Conservation (phyloP, 768 basidiomycete genomes). For the Lentinula sp. region DNA sequence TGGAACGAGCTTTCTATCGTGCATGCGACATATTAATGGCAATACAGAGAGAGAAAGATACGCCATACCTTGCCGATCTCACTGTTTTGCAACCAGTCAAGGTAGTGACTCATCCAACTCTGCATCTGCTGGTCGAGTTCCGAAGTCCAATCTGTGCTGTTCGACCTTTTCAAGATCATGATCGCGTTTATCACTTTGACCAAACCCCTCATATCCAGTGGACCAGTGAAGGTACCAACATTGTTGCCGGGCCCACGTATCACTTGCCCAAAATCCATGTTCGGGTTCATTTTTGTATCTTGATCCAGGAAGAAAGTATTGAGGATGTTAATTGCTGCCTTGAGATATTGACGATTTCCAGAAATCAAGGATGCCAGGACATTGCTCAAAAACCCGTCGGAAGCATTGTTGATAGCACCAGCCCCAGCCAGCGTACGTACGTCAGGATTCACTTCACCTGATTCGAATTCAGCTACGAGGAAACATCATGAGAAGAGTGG, state of each 20-base stretch:
- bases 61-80: slow-evolving; percentile 27
- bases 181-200: slow-evolving; percentile 45
- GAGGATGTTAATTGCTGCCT: slow-evolving; percentile 30
- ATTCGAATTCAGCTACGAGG: not conserved
- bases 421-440: slow-evolving; percentile 38
- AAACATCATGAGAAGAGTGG: not conserved
- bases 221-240: slow-evolving; percentile 45
- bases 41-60: not conserved
- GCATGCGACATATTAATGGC: not conserved
- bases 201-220: slow-evolving; percentile 46
- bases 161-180: slow-evolving; percentile 28
- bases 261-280: slow-evolving; percentile 49
- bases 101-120: slow-evolving; percentile 37
- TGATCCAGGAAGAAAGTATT: slow-evolving; percentile 41
- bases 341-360: slow-evolving; percentile 25
- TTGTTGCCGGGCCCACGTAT: slow-evolving; percentile 43
- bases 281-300: slow-evolving; percentile 43
- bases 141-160: slow-evolving; percentile 35
- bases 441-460: slow-evolving; percentile 45
- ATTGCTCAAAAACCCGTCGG: slow-evolving; percentile 41
- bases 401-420: slow-evolving; percentile 29
- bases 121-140: slow-evolving; percentile 32
- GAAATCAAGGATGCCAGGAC: slow-evolving; percentile 34
- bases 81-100: slow-evolving; percentile 38
- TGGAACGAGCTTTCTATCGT: slow-evolving; percentile 20